A percentile compares a stretch with the other conserved stretches of the same genome.
These are phyloP conservation scores for Mycena venus DNA, from an alignment of 768 basidiomycete genomes.

Conservation along the genomic window DNA sequence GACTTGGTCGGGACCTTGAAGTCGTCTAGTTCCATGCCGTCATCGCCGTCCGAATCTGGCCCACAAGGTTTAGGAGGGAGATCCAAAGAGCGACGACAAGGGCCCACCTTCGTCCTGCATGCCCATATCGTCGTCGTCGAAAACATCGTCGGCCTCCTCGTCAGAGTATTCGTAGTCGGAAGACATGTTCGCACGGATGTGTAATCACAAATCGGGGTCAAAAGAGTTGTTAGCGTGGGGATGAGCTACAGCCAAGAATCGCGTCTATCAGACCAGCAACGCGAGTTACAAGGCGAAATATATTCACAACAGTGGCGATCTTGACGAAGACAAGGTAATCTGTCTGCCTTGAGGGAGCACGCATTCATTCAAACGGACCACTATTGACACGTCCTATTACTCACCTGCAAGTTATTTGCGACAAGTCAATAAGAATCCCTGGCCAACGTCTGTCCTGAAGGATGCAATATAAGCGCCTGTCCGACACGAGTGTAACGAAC, in stretches of 20 bases:
- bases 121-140: constrained; percentile 31
- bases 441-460: not conserved
- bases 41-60: constrained; percentile 50
- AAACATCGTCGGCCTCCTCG: constrained; percentile 32
- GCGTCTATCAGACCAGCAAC: not conserved
- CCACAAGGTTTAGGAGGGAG: not conserved
- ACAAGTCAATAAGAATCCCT: not conserved
- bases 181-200: constrained; percentile 29
- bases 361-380: not conserved
- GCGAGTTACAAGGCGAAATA: not conserved
- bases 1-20: constrained; percentile 69
- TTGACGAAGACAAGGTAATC: not conserved
- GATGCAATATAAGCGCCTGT: not conserved
- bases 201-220: constrained; percentile 6
- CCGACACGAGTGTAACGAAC: not conserved
- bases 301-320: not conserved
- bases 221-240: not conserved
- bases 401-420: not conserved
- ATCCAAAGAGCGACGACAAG: constrained; percentile 50
- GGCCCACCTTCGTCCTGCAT: constrained; percentile 28
- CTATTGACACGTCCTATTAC: not conserved
- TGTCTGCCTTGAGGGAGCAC: not conserved
- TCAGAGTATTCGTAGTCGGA: constrained; percentile 36
- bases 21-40: constrained; percentile 83
- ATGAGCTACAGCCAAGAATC: not conserved